phyloP scores from a whole-genome alignment of 176 grass and related monocot species.

The Raddia distichophylla region DNA sequence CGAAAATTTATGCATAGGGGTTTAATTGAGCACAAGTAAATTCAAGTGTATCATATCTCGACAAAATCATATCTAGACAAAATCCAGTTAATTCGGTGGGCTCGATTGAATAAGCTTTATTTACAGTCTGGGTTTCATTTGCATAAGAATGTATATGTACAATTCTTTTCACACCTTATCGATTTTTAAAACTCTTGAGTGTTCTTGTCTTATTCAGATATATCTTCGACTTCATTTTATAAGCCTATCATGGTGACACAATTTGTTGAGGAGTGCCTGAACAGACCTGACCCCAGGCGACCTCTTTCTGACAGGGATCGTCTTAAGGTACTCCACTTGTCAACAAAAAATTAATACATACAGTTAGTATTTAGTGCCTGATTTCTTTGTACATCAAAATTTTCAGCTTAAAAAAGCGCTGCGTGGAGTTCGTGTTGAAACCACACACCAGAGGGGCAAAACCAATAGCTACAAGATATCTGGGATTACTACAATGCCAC shows the following conservation, averaged over 20 bases:
- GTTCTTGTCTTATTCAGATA: conserved; percentile 55
- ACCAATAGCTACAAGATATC: conserved; percentile 62
- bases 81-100: not conserved
- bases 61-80: not conserved
- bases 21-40: not conserved
- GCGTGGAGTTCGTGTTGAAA: conserved; percentile 69
- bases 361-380: conserved; percentile 12
- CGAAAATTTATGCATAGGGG: not conserved
- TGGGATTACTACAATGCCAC: conserved; percentile 54
- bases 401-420: conserved; percentile 72
- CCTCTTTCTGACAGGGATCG: conserved; percentile 56
- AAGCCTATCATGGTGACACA: conserved; percentile 50
- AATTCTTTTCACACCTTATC: not conserved
- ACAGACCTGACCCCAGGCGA: not conserved
- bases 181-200: conserved; percentile 16
- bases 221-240: conserved; percentile 73
- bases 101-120: not conserved
- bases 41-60: not conserved
- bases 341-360: not conserved
- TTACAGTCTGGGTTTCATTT: conserved; percentile 1
- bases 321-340: conserved; percentile 52
- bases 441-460: conserved; percentile 52
- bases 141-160: not conserved
- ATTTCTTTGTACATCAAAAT: conserved; percentile 1
- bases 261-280: conserved; percentile 46